Conservation (phyloP, 306 rosid species). For the Rosa chinensis region DNA sequence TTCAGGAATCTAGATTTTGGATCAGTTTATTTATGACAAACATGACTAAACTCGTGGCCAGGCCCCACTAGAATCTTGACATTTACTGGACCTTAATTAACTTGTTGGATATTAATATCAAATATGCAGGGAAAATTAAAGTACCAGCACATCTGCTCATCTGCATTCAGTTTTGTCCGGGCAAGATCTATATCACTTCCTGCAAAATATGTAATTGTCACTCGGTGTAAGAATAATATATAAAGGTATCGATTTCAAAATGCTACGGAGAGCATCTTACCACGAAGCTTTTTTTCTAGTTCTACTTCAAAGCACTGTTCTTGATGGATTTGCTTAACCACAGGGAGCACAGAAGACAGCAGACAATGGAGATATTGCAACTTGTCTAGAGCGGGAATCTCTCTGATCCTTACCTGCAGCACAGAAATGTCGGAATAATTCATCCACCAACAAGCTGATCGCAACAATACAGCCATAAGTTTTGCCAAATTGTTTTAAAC, state of each 20-base stretch:
- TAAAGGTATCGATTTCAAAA: constrained; percentile 12
- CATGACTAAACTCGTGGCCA: background rate
- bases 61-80: constrained; percentile 5
- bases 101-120: background rate
- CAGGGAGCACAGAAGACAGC: constrained; percentile 87
- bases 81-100: background rate
- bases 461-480: background rate
- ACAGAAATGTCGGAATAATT: constrained; percentile 25
- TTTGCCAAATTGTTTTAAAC: constrained; percentile 22
- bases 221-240: constrained; percentile 15
- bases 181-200: constrained; percentile 78
- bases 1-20: constrained; percentile 3
- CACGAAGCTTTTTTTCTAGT: constrained; percentile 74
- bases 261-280: constrained; percentile 45
- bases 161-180: constrained; percentile 86
- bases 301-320: constrained; percentile 91
- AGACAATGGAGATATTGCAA: constrained; percentile 72
- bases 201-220: constrained; percentile 41
- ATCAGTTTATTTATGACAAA: background rate
- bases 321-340: constrained; percentile 74
- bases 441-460: constrained; percentile 22
- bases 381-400: constrained; percentile 80
- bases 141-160: constrained; percentile 99
- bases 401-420: constrained; percentile 78
- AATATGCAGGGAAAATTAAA: background rate